Conservation (phyloP, 306 rosid genomes). For the Lathyrus sativus region DNA sequence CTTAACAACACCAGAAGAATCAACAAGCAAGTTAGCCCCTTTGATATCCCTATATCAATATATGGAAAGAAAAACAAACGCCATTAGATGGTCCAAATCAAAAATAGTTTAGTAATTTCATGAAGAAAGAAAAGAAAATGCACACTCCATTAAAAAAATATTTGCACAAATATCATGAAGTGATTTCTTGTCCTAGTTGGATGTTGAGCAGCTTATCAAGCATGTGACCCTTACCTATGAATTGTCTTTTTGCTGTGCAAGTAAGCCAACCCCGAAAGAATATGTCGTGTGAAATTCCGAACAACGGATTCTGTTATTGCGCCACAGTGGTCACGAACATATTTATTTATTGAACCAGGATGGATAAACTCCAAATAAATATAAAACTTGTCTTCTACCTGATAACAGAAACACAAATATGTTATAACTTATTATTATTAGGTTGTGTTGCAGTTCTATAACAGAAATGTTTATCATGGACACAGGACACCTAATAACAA, state of each 20-base stretch:
- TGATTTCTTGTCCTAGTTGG: conserved; percentile 23
- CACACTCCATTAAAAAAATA: conserved; percentile 18
- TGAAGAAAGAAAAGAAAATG: not conserved
- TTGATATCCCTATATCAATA: conserved; percentile 74
- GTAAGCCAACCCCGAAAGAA: conserved; percentile 91
- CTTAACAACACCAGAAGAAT: conserved; percentile 90
- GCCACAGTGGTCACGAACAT: conserved; percentile 90
- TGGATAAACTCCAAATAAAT: conserved; percentile 91
- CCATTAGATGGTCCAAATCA: not conserved
- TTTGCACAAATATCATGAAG: conserved; percentile 6
- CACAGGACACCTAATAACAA: conserved; percentile 33
- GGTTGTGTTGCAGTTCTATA: conserved; percentile 8
- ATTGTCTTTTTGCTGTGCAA: conserved; percentile 88
- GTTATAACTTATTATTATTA: conserved; percentile 8
- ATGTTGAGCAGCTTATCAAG: conserved; percentile 24
- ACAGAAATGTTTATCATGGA: conserved; percentile 24
- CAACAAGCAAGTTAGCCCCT: conserved; percentile 97
- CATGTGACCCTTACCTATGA: conserved; percentile 62
- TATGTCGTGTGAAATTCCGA: conserved; percentile 90
- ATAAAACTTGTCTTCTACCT: conserved; percentile 79
- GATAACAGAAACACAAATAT: conserved; percentile 39
- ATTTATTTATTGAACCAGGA: conserved; percentile 94
- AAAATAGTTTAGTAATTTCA: conserved; percentile 1
- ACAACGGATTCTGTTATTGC: conserved; percentile 95
- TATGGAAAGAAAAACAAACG: conserved; percentile 6